Evolutionary conservation across 805 yeast species (phyloP).

Genomic region (Wickerhamiella spandovensis): DNA sequence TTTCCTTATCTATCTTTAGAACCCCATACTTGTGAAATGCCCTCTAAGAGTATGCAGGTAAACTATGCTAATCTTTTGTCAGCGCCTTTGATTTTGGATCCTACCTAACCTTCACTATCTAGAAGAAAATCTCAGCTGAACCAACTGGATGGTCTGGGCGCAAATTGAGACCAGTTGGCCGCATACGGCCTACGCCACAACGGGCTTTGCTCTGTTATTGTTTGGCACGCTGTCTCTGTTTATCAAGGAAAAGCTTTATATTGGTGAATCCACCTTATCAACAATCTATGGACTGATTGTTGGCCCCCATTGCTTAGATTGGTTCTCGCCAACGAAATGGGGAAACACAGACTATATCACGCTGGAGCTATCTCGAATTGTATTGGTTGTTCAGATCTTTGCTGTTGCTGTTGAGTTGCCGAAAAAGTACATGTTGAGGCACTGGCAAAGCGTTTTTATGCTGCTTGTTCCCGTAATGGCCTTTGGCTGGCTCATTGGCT

Average conservation of each 20-base stretch:
- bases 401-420: constrained; percentile 94
- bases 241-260: constrained; percentile 69
- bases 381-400: constrained; percentile 75
- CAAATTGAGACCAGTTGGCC: constrained; percentile 40
- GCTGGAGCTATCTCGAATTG: constrained; percentile 69
- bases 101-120: background rate
- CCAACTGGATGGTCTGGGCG: background rate
- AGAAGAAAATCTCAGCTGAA: background rate
- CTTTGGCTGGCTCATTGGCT: constrained; percentile 73
- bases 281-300: constrained; percentile 72
- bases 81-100: background rate
- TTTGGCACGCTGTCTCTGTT: constrained; percentile 72
- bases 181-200: constrained; percentile 77
- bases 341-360: constrained; percentile 75
- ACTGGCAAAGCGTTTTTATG: constrained; percentile 64
- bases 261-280: constrained; percentile 88
- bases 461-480: constrained; percentile 82
- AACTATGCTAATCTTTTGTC: background rate
- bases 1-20: no score
- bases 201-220: constrained; percentile 68
- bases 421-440: constrained; percentile 71
- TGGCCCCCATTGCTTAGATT: constrained; percentile 73
- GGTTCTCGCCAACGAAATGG: constrained; percentile 80
- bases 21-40: no score
- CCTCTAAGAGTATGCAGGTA: background rate